Evolutionary conservation across 805 yeast species (phyloP).

Genomic region (Yamadazyma sp.): DNA sequence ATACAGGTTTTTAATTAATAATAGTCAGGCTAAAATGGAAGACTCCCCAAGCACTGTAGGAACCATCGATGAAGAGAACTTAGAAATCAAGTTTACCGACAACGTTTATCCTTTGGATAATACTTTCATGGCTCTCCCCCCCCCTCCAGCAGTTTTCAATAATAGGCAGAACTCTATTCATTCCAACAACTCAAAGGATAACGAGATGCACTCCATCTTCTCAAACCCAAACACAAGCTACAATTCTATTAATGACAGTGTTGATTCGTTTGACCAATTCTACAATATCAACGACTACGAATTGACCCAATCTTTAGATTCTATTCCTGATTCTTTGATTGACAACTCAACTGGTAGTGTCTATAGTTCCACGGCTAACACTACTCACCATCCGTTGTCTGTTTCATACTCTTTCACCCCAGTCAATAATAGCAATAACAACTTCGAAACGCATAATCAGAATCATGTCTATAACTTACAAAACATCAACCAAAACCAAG

Average conservation of each 20-base stretch:
- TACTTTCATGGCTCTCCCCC: conserved; percentile 14
- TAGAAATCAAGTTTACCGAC: conserved; percentile 3
- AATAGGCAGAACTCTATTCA: conserved; percentile 17
- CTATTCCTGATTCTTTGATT: conserved; percentile 25
- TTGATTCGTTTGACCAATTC: conserved; percentile 19
- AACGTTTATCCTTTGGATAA: conserved; percentile 1
- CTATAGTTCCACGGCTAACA: not conserved
- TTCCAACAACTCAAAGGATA: conserved; percentile 15
- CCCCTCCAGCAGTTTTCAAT: conserved; percentile 22
- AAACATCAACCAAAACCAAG: conserved; percentile 4
- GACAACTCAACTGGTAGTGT: conserved; percentile 1
- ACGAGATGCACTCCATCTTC: conserved; percentile 16
- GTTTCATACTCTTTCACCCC: conserved; percentile 7
- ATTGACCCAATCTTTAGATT: conserved; percentile 25
- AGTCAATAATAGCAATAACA: conserved; percentile 4
- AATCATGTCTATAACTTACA: conserved; percentile 9
- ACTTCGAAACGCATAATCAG: conserved; percentile 14
- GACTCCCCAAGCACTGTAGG: conserved; percentile 16
- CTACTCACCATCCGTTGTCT: conserved; percentile 3
- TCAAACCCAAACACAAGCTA: conserved; percentile 15
- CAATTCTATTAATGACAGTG: conserved; percentile 12
- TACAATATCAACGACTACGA: conserved; percentile 26
- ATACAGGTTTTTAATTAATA: conserved; percentile 2
- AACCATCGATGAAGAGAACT: conserved; percentile 15
- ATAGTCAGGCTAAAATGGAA: too few species aligned